These are phyloP conservation scores for Hericium erinaceus DNA, from an alignment of 768 basidiomycete genomes.

Conservation along the genomic window DNA sequence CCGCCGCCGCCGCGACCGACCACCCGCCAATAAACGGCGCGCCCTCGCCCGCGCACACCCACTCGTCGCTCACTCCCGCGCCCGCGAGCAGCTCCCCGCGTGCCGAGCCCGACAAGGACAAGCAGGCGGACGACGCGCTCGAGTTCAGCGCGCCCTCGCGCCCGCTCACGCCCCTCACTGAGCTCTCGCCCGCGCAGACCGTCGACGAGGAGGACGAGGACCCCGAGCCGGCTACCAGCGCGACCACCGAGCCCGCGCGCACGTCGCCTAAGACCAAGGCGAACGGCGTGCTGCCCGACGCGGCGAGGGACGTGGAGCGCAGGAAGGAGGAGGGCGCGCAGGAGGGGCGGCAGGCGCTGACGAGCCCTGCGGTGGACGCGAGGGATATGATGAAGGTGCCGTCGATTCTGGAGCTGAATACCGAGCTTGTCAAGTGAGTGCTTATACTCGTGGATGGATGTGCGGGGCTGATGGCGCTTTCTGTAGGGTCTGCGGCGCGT, in stretches of 20 bases:
- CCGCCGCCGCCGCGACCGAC: constrained; percentile 10
- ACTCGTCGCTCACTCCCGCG: constrained; percentile 21
- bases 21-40: constrained; percentile 13
- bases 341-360: not conserved
- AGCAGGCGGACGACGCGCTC: constrained; percentile 5
- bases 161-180: constrained; percentile 66
- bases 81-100: constrained; percentile 15
- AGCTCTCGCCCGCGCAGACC: constrained; percentile 61
- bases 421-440: constrained; percentile 58
- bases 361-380: not conserved
- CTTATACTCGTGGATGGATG: not conserved
- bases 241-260: not conserved
- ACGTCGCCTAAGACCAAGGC: not conserved
- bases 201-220: constrained; percentile 38
- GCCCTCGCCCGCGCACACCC: constrained; percentile 17
- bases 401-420: constrained; percentile 56
- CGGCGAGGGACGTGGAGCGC: not conserved
- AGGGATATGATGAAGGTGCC: constrained; percentile 37
- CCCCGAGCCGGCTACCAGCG: not conserved
- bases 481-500: constrained; percentile 49
- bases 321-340: no score
- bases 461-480: not conserved
- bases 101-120: constrained; percentile 3
- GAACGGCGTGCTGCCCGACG: not conserved
- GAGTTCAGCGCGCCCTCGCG: constrained; percentile 31